These are phyloP conservation scores for Leishmania gerbilli DNA, from an alignment of 208 protist species.

Conservation along the genomic window DNA sequence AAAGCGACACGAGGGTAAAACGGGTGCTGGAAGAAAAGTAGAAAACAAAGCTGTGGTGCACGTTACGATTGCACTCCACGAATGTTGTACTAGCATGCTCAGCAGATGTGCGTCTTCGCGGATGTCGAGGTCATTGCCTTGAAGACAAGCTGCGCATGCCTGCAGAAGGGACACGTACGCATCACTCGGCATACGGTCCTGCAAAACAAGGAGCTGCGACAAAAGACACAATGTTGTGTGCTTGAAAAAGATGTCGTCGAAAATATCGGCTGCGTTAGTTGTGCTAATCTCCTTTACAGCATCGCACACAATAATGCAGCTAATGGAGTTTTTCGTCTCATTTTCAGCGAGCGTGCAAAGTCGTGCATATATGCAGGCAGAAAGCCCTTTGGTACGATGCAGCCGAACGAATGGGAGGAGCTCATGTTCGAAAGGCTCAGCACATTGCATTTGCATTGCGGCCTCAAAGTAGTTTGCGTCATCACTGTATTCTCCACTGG, in stretches of 20 bases:
- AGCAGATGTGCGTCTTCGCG: slow-evolving; percentile 4
- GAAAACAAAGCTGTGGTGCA: slow-evolving; percentile 8
- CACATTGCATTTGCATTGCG: not conserved
- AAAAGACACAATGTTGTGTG: slow-evolving; percentile 10
- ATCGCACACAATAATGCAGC: slow-evolving; percentile 15
- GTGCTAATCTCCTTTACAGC: slow-evolving; percentile 11
- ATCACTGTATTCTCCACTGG: not conserved
- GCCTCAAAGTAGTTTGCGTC: not conserved
- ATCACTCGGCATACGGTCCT: slow-evolving; percentile 15
- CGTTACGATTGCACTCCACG: slow-evolving; percentile 17
- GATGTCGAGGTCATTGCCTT: not conserved
- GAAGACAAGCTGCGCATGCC: slow-evolving; percentile 12
- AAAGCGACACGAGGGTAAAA: slow-evolving; percentile 7
- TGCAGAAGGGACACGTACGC: slow-evolving; percentile 20
- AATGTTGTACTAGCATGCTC: slow-evolving; percentile 14
- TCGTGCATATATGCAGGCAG: not conserved
- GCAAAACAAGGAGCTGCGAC: slow-evolving; percentile 6
- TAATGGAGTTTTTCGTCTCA: not conserved
- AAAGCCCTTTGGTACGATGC: not conserved
- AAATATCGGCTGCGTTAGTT: not conserved
- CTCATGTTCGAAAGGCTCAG: not conserved
- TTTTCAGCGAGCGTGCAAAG: not conserved
- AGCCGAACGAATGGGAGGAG: not conserved
- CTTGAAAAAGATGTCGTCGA: not conserved
- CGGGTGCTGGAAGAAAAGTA: not conserved